Conservation (phyloP, 352 stramenopile species). For the Pythium monospermum region DNA sequence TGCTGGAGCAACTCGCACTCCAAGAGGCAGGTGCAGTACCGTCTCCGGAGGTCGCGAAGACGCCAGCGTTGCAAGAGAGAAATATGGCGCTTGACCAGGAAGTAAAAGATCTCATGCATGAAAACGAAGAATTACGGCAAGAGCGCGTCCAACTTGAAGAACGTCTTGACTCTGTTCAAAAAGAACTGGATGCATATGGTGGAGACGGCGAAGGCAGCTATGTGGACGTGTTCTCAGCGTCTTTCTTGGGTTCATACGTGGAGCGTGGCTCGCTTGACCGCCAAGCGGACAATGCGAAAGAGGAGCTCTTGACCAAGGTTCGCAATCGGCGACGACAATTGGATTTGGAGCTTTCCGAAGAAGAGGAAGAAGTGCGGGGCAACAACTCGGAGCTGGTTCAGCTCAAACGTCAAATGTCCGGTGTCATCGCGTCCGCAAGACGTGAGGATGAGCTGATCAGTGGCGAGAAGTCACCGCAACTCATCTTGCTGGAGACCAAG, state of each 20-base stretch:
- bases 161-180: constrained; percentile 49
- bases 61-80: constrained; percentile 42
- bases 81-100: constrained; percentile 64
- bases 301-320: constrained; percentile 56
- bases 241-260: constrained; percentile 58
- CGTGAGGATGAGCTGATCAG: constrained; percentile 78
- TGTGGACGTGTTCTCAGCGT: constrained; percentile 66
- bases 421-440: constrained; percentile 51
- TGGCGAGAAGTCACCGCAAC: constrained; percentile 65
- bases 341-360: constrained; percentile 54
- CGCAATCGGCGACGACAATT: constrained; percentile 43
- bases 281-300: constrained; percentile 48
- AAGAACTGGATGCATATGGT: constrained; percentile 53
- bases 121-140: constrained; percentile 63
- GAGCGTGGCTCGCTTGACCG: constrained; percentile 61
- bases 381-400: constrained; percentile 62
- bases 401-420: constrained; percentile 64
- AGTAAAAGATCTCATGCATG: constrained; percentile 59
- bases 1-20: constrained; percentile 56
- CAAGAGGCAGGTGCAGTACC: constrained; percentile 53
- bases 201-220: constrained; percentile 56
- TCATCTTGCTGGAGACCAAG: constrained; percentile 77
- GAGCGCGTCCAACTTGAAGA: constrained; percentile 48
- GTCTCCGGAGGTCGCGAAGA: constrained; percentile 58
- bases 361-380: constrained; percentile 45